phyloP scores from a whole-genome alignment of 257 asterid genomes.

The Rubia yunnanensis region DNA sequence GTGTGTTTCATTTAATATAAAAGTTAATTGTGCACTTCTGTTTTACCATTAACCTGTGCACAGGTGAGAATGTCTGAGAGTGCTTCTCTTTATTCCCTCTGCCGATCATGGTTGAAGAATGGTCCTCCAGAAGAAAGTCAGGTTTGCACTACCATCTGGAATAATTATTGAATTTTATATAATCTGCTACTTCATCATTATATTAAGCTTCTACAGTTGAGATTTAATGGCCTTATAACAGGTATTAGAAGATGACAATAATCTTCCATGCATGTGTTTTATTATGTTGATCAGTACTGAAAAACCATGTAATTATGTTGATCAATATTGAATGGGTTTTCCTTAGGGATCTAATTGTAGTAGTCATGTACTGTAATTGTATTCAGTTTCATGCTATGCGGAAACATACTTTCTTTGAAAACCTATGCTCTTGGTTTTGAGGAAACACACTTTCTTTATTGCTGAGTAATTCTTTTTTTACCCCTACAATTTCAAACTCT shows the following conservation, averaged over 20 bases:
- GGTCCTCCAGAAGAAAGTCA: conserved; percentile 66
- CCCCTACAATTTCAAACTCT: background rate
- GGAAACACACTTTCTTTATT: background rate
- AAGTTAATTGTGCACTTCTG: conserved; percentile 4
- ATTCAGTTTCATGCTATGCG: background rate
- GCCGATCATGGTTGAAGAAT: conserved; percentile 87
- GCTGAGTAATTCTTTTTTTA: background rate
- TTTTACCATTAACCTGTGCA: conserved; percentile 14
- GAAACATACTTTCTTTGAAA: too few species aligned
- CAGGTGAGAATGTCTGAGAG: conserved; percentile 60
- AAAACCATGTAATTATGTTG: background rate
- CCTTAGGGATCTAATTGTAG: background rate
- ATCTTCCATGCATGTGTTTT: background rate
- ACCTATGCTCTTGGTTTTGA: background rate
- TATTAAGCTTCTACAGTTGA: background rate
- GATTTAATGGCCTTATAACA: background rate
- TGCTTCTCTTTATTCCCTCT: conserved; percentile 64
- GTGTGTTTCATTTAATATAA: background rate
- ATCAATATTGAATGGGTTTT: background rate
- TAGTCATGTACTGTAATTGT: background rate
- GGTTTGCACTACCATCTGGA: conserved; percentile 32
- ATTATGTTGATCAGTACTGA: background rate
- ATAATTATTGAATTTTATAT: background rate
- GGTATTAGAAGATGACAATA: background rate
- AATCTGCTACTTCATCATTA: background rate